These are phyloP conservation scores for Talaromyces amestolkiae DNA, from an alignment of 2,329 filamentous ascomycete species.

Conservation along the genomic window DNA sequence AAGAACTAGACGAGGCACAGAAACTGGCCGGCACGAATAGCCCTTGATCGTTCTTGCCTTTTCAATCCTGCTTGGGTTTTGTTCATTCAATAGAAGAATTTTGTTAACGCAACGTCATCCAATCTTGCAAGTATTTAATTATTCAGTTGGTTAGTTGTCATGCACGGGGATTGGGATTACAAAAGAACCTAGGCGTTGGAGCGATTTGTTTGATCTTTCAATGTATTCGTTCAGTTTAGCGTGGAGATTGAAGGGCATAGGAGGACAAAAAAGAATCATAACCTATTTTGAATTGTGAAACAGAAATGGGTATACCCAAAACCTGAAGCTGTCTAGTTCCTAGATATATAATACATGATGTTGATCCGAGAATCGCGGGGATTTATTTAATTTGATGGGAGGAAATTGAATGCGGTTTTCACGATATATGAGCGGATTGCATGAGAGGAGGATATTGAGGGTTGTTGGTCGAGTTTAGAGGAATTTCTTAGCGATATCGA, in stretches of 20 bases:
- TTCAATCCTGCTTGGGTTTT: neutral
- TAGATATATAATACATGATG: constrained; percentile 2
- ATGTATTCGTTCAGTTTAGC: neutral
- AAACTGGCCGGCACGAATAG: constrained; percentile 28
- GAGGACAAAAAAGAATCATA: neutral
- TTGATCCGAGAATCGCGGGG: neutral
- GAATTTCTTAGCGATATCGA: constrained; percentile 44
- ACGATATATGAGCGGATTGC: neutral
- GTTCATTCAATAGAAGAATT: neutral
- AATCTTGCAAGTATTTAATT: neutral
- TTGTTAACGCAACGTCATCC: neutral
- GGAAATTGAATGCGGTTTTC: neutral
- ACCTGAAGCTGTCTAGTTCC: neutral
- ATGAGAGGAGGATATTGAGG: neutral
- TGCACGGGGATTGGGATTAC: neutral
- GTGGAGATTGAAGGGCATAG: neutral
- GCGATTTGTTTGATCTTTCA: constrained; percentile 6
- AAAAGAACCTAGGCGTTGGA: constrained; percentile 13
- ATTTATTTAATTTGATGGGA: neutral
- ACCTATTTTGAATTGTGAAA: neutral
- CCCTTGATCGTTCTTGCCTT: constrained; percentile 20
- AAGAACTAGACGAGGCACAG: constrained; percentile 59
- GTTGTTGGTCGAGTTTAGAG: constrained; percentile 9
- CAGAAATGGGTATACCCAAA: neutral
- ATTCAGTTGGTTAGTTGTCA: neutral